Percentiles rank a stretch among this genome's conserved stretches.
phyloP scores from a whole-genome alignment of 768 basidiomycete genomes.

The Auricularia sp. region DNA sequence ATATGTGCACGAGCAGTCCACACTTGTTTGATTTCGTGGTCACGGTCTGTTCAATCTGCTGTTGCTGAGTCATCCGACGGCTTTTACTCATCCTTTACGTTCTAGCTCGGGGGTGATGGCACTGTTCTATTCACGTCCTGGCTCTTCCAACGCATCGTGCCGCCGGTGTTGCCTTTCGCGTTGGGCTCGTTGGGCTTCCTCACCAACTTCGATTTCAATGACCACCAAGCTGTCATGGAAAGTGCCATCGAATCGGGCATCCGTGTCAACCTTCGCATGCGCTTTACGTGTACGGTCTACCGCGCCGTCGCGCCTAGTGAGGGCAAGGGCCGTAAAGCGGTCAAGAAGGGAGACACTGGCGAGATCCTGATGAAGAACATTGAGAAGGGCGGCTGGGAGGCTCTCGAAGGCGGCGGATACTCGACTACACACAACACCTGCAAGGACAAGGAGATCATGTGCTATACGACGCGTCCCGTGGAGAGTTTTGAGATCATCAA shows the following conservation, averaged over 20 bases:
- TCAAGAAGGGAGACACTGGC: conserved; percentile 88
- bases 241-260: conserved; percentile 85
- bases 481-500: conserved; percentile 96
- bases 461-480: conserved; percentile 87
- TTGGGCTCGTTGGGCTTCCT: conserved; percentile 96
- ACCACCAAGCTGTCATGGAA: conserved; percentile 80
- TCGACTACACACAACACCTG: conserved; percentile 15
- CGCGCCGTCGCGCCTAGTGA: conserved; percentile 75
- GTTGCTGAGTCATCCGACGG: not conserved
- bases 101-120: conserved; percentile 92
- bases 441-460: conserved; percentile 97
- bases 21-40: conserved; percentile 97
- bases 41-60: conserved; percentile 51
- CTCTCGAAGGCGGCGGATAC: conserved; percentile 72
- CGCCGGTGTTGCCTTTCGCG: conserved; percentile 96
- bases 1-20: conserved; percentile 85
- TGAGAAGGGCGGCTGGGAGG: conserved; percentile 90
- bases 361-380: conserved; percentile 96
- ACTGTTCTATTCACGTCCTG: conserved; percentile 98
- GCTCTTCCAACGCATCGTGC: conserved; percentile 97
- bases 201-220: conserved; percentile 89
- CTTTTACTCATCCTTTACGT: conserved; percentile 11
- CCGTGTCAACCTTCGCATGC: conserved; percentile 95
- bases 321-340: conserved; percentile 61
- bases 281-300: conserved; percentile 98